Percentiles rank a stretch among this genome's conserved stretches.
phyloP scores from a whole-genome alignment of 1,284 basidiomycete species.

The Ustilago lituana region DNA sequence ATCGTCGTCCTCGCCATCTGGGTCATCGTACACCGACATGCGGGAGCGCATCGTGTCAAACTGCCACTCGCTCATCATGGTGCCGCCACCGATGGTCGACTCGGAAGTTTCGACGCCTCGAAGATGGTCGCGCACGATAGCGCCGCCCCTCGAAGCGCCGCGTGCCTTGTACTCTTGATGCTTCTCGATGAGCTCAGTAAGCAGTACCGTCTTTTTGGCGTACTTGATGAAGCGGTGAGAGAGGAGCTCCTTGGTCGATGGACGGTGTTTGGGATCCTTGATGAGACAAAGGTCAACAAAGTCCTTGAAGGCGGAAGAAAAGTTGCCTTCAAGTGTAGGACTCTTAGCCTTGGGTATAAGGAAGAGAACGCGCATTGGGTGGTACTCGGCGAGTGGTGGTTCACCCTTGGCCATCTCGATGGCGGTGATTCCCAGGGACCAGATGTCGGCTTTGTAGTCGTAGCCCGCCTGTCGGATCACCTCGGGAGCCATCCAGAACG shows the following conservation, averaged over 20 bases:
- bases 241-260: slow-evolving; percentile 87
- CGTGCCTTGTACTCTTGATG: slow-evolving; percentile 65
- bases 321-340: slow-evolving; percentile 85
- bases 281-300: slow-evolving; percentile 90
- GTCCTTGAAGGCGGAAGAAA: slow-evolving; percentile 86
- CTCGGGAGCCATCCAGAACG: slow-evolving; percentile 98
- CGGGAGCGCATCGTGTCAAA: slow-evolving; percentile 83
- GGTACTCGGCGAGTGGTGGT: slow-evolving; percentile 70
- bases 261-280: slow-evolving; percentile 89
- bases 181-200: slow-evolving; percentile 83
- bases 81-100: slow-evolving; percentile 66
- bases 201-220: slow-evolving; percentile 79
- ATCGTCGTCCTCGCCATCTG: slow-evolving; percentile 72
- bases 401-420: slow-evolving; percentile 70
- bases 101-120: slow-evolving; percentile 40
- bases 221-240: slow-evolving; percentile 89
- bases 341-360: slow-evolving; percentile 76
- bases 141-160: slow-evolving; percentile 51
- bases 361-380: slow-evolving; percentile 70
- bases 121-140: slow-evolving; percentile 50
- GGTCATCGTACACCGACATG: slow-evolving; percentile 71
- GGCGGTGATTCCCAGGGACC: slow-evolving; percentile 69
- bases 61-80: slow-evolving; percentile 89
- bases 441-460: slow-evolving; percentile 69
- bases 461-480: slow-evolving; percentile 92